Percentiles rank a stretch among this genome's conserved stretches.
phyloP scores from a whole-genome alignment of 805 yeast species.

The Barnettozyma pratensis region DNA sequence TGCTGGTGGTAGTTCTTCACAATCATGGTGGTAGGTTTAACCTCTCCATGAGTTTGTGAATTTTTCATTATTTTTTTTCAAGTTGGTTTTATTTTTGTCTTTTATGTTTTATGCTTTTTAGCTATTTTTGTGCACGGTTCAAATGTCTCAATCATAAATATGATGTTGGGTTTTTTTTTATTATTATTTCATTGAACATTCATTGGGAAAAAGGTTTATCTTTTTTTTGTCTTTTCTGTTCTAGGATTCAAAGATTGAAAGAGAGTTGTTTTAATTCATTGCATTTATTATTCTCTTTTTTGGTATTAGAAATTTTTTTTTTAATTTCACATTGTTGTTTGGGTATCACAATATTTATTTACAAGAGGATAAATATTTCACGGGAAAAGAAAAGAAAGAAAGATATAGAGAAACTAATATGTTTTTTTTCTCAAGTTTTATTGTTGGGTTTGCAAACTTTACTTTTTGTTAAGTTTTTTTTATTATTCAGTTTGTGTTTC shows the following conservation, averaged over 20 bases:
- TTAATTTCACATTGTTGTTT: slow-evolving; percentile 1
- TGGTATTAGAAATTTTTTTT: slow-evolving; percentile 1
- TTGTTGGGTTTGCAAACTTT: slow-evolving; percentile 3
- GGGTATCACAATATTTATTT: slow-evolving; percentile 5
- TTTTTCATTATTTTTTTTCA: neutral
- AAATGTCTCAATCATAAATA: slow-evolving; percentile 15
- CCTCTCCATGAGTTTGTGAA: neutral
- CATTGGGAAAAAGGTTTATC: neutral
- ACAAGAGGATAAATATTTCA: neutral
- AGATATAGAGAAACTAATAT: neutral
- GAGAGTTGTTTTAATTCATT: slow-evolving; percentile 1
- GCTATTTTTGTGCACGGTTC: slow-evolving; percentile 11
- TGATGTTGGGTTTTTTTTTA: slow-evolving; percentile 3
- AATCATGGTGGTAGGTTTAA: slow-evolving; percentile 8
- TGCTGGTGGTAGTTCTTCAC: slow-evolving; percentile 10
- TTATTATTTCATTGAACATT: slow-evolving; percentile 2
- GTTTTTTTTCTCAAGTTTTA: neutral
- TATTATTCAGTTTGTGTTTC: slow-evolving; percentile 1
- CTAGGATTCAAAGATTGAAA: neutral
- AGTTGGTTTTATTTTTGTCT: slow-evolving; percentile 1
- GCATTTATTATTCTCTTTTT: neutral
- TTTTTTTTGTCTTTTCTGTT: slow-evolving; percentile 4
- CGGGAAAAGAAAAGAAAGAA: neutral
- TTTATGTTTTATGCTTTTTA: slow-evolving; percentile 1
- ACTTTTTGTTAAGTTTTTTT: neutral